Percentiles rank a stretch among this genome's conserved stretches.
These are phyloP conservation scores for Aspergillus conjunctus DNA, from an alignment of 495 filamentous ascomycete genomes.

Conservation along the genomic window DNA sequence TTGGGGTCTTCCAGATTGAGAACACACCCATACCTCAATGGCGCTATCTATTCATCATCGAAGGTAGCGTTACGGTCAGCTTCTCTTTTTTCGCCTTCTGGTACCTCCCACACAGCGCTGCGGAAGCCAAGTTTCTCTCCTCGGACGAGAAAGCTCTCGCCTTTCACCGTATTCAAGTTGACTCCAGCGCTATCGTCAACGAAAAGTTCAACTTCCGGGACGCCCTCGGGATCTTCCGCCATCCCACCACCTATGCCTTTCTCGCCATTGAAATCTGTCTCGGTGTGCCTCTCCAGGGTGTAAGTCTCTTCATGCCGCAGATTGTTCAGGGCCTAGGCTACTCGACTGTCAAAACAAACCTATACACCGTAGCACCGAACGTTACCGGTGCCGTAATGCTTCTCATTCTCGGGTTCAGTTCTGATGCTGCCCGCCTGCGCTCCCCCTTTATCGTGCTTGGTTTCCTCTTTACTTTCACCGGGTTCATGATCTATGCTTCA, in stretches of 20 bases:
- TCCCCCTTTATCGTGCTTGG: constrained; percentile 75
- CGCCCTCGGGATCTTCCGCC: constrained; percentile 62
- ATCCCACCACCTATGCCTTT: constrained; percentile 63
- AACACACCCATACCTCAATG: constrained; percentile 56
- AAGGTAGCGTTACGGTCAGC: constrained; percentile 63
- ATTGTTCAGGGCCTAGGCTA: constrained; percentile 68
- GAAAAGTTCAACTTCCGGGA: constrained; percentile 70
- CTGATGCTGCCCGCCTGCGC: constrained; percentile 64
- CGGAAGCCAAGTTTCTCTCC: constrained; percentile 63
- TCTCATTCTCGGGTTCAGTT: constrained; percentile 67
- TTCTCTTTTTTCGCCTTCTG: constrained; percentile 69
- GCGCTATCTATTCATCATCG: constrained; percentile 79
- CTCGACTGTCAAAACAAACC: constrained; percentile 68
- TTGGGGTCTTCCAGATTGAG: constrained; percentile 75
- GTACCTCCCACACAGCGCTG: constrained; percentile 67
- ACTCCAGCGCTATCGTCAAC: constrained; percentile 71
- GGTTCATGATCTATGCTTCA: constrained; percentile 73
- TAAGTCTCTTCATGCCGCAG: constrained; percentile 72
- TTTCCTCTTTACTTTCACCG: constrained; percentile 71
- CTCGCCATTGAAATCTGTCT: constrained; percentile 72
- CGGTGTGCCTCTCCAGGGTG: constrained; percentile 73
- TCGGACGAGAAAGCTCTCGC: constrained; percentile 68
- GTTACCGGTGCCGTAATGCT: constrained; percentile 68
- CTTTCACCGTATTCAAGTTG: constrained; percentile 72
- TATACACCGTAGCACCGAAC: constrained; percentile 78